Evolutionary conservation across 768 basidiomycete genomes (phyloP).

Genomic region (Trichaptum fuscoviolaceum): DNA sequence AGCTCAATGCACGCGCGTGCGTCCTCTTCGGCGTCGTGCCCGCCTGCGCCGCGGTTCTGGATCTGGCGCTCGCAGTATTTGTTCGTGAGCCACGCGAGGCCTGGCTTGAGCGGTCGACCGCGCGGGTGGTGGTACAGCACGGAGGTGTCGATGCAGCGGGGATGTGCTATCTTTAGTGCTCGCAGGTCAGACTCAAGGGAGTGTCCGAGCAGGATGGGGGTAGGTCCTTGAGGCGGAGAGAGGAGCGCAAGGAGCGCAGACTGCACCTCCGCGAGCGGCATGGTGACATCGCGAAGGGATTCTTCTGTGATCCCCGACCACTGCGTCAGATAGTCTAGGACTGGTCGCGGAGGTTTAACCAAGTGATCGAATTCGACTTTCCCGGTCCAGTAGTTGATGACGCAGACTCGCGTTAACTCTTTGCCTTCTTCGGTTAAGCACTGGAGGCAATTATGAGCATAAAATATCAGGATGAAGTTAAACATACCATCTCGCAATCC

Average conservation of each 20-base stretch:
- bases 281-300: slow-evolving; percentile 61
- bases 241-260: slow-evolving; percentile 57
- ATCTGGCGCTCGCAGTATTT: slow-evolving; percentile 92
- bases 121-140: slow-evolving; percentile 89
- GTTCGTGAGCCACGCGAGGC: slow-evolving; percentile 93
- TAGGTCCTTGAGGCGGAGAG: slow-evolving; percentile 44
- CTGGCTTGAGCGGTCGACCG: slow-evolving; percentile 90
- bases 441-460: slow-evolving; percentile 34
- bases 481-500: slow-evolving; percentile 91
- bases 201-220: slow-evolving; percentile 86
- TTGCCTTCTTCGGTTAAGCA: slow-evolving; percentile 88
- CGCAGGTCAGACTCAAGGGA: slow-evolving; percentile 93
- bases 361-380: slow-evolving; percentile 82
- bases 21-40: slow-evolving; percentile 94
- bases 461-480: not conserved
- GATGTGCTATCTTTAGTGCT: slow-evolving; percentile 82
- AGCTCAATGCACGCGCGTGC: slow-evolving; percentile 85
- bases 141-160: slow-evolving; percentile 88
- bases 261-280: slow-evolving; percentile 79
- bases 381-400: slow-evolving; percentile 73
- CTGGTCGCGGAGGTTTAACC: slow-evolving; percentile 81
- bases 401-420: slow-evolving; percentile 78
- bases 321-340: slow-evolving; percentile 91
- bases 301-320: slow-evolving; percentile 93
- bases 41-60: slow-evolving; percentile 76